Evolutionary conservation across 345 rosid genomes (phyloP).

Genomic region (Rhodamnia rubescens): DNA sequence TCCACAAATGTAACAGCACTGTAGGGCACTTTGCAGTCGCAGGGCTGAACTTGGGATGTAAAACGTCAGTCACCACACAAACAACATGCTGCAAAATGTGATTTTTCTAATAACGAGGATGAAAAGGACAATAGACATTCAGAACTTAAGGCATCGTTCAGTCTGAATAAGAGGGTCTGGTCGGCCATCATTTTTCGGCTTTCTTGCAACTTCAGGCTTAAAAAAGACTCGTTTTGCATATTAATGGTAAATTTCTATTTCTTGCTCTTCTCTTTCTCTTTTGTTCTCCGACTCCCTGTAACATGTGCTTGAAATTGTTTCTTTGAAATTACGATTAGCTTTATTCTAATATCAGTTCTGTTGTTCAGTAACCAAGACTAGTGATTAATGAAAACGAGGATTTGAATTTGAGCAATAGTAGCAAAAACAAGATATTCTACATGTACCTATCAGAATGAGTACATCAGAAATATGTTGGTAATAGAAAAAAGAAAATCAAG

Average conservation of each 20-base stretch:
- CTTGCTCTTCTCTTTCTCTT: neutral
- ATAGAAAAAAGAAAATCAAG: neutral
- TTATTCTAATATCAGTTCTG: neutral
- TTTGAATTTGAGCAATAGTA: neutral
- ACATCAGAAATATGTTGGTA: neutral
- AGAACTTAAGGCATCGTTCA: neutral
- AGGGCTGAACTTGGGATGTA: neutral
- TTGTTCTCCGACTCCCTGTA: neutral
- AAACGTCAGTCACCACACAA: neutral
- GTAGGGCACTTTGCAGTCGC: neutral
- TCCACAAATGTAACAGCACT: neutral
- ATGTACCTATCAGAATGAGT: neutral
- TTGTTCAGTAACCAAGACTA: neutral
- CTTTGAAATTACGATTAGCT: neutral
- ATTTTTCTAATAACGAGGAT: too few species aligned
- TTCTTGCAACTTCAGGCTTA: neutral
- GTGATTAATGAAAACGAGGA: neutral
- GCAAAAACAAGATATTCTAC: neutral
- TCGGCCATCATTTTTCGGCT: neutral
- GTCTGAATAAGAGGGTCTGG: neutral
- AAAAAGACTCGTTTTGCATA: neutral
- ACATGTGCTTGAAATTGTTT: neutral
- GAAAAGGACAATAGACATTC: neutral
- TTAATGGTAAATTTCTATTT: neutral
- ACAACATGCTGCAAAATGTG: neutral